These are phyloP conservation scores for Cladobotryum mycophilum DNA, from an alignment of 2,329 filamentous ascomycete genomes.

Conservation along the genomic window DNA sequence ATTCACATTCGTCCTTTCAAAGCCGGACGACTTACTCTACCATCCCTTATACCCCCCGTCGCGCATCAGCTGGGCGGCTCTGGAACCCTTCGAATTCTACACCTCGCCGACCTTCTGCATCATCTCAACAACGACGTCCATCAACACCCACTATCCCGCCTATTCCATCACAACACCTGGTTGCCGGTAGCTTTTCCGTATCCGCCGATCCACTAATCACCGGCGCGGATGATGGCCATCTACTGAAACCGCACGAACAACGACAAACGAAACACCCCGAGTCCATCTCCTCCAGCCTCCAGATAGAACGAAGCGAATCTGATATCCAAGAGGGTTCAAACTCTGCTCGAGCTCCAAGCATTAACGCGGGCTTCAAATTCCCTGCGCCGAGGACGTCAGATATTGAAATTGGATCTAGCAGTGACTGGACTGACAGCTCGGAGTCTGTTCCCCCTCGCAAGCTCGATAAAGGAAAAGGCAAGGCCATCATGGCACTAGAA, in stretches of 20 bases:
- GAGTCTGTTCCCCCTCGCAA: not conserved
- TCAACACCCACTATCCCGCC: constrained; percentile 49
- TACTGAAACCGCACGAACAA: constrained; percentile 46
- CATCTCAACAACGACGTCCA: constrained; percentile 37
- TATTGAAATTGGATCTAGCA: constrained; percentile 3
- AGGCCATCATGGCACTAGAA: constrained; percentile 39
- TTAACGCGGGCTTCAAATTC: too few species aligned
- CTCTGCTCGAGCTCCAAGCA: too few species aligned
- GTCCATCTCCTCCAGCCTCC: constrained; percentile 43
- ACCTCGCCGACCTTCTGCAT: constrained; percentile 32
- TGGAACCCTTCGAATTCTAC: constrained; percentile 59
- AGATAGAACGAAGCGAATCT: constrained; percentile 41
- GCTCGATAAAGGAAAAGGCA: constrained; percentile 46
- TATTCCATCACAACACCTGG: constrained; percentile 43
- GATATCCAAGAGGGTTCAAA: constrained; percentile 29
- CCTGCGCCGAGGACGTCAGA: constrained; percentile 17
- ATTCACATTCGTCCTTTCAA: constrained; percentile 4
- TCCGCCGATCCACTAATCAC: constrained; percentile 31
- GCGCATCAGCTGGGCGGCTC: constrained; percentile 43
- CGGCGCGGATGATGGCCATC: constrained; percentile 42
- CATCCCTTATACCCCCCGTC: constrained; percentile 15
- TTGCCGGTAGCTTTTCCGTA: constrained; percentile 32
- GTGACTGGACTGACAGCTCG: constrained; percentile 1
- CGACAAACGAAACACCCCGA: constrained; percentile 38
- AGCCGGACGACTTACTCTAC: constrained; percentile 17